Base-by-base conservation (phyloP, 2,329 filamentous ascomycete genomes). In the Penicillium sp. region DNA sequence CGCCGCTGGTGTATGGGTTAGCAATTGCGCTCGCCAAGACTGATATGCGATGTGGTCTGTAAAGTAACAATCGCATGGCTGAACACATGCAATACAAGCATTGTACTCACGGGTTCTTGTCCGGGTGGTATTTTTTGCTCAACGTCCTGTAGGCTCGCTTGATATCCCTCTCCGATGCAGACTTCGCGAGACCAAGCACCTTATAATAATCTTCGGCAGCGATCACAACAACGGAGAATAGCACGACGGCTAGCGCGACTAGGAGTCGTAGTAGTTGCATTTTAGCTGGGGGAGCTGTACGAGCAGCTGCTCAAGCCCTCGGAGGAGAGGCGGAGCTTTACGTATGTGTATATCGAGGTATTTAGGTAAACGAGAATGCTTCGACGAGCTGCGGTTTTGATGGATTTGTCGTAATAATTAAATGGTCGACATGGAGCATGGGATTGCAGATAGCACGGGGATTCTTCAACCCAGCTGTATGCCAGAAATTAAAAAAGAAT, bases 111-210 rank as follows among this genome's bases (percentile, higher is more conserved):
- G 93, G 91, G 67, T 97, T 97, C 83, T 99, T 99, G 76, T 99
- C 94, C 3, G 94, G 94, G 70, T 99, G 94, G 73, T 84, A 97
- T 73, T 95, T 96, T 76, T 97, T 97, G 78, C 90, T 95, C 10
- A 99, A 81, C 56, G 85, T 87, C 56, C 92, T 85, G 75, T 99
- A 99, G 19, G 94, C 92, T 42, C 89, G 89, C 76, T 99, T 99
- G 71, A 99, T 88, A 67, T 97, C 88, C 67, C 87, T 86, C 50
- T 96, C 91, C 43, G 84, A 87, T 14, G 93, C 93, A 56, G 87
- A 80, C 67, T 85, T 91, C 67, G 87, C 83, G 60, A 99, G 77
- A 51, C 89, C 91, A 26, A 99, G 84, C 55, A 96, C 77, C 85
- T 96, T 77, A 59, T 78, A 78, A 59, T 76, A 77, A 56, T 79